A percentile compares a stretch with the other conserved stretches of the same genome.
Evolutionary conservation across 2,329 filamentous ascomycete species (phyloP).

Genomic region (Trichoderma polysporum): DNA sequence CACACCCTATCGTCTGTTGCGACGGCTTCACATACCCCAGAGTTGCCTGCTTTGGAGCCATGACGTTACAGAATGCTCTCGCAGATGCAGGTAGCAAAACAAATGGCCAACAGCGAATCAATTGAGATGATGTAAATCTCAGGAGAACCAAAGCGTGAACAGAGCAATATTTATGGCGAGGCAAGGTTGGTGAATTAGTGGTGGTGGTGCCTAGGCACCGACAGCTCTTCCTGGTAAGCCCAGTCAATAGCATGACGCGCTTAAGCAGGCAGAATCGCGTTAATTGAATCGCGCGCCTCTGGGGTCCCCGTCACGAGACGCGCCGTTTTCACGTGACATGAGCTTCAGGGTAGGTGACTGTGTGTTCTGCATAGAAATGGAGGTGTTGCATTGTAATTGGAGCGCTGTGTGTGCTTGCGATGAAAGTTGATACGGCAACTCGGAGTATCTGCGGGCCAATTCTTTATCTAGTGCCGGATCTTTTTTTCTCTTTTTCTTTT

Average conservation of each 20-base stretch:
- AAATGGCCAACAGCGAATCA: constrained; percentile 18
- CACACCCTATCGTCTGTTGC: constrained; percentile 73
- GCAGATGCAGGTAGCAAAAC: neutral
- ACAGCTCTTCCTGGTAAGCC: neutral
- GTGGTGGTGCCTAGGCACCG: constrained; percentile 12
- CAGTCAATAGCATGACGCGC: constrained; percentile 36
- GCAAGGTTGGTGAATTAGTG: constrained; percentile 21
- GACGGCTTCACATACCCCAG: constrained; percentile 80
- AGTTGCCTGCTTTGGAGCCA: constrained; percentile 71
- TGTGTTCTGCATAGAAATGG: neutral
- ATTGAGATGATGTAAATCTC: constrained; percentile 18
- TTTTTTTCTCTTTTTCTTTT: neutral
- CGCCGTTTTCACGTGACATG: neutral
- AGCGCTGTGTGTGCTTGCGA: too few relatives aligned
- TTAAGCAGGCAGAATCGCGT: constrained; percentile 41
- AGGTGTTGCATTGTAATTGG: too few relatives aligned
- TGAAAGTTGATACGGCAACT: too few relatives aligned
- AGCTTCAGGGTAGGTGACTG: neutral
- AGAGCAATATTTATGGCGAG: constrained; percentile 20
- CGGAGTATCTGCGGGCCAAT: neutral
- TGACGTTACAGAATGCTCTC: constrained; percentile 37
- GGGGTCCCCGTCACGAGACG: neutral
- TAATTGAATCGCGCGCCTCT: constrained; percentile 31
- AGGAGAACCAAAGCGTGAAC: constrained; percentile 21
- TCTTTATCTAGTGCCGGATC: neutral